Evolutionary conservation across 2,329 filamentous ascomycete genomes (phyloP), one percentile per base, ranked within the genome.

Genomic region (Ceratocystis harringtonii): DNA sequence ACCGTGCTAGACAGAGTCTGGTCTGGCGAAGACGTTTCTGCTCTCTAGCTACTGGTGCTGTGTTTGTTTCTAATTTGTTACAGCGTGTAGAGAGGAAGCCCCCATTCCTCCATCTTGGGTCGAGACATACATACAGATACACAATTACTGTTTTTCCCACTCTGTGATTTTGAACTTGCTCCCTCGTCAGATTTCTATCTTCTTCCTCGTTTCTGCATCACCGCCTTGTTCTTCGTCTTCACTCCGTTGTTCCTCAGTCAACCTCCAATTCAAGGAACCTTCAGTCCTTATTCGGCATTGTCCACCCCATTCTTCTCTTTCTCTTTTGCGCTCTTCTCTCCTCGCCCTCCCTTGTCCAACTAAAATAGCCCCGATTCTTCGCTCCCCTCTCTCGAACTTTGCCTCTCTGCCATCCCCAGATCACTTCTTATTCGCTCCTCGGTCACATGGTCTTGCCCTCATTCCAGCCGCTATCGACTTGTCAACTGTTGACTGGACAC

Each of bases 21-120:
- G 12, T 8, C 36, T 15, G 36, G 12, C 36, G 12, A 41, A 41
- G 19, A 48, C 45, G 45, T 19, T 48, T 48, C 45, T 12, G 36
- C 36, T 41, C 36, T 41, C 36, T 41, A 12, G 36, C 36, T 41
- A 15, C 48, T 52, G 50, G 50, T 55, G 4, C 8, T 55, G 50
- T 28, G n/a, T n/a, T 57, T 57, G 52, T 57, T 57, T 57, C 52
- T 17, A 57, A 57, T 30, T 28, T 57, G 52, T 57, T 12, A 57
- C 52, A 57, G 48, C n/a, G 52, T 57, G 28, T n/a, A 17, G 52
- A 57, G 52, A 32, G 28, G 25, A 57, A 10, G 10, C 52, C 10
- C 12, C n/a, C n/a, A 50, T 22, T 41, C 12, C 36, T 41, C 36
- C 36, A 41, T 41, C 12, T 15, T 41, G 22, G 22, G 12, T 41